These are phyloP conservation scores for Berkeleyomyces basicola DNA, from an alignment of 2,329 filamentous ascomycete genomes.

Conservation along the genomic window DNA sequence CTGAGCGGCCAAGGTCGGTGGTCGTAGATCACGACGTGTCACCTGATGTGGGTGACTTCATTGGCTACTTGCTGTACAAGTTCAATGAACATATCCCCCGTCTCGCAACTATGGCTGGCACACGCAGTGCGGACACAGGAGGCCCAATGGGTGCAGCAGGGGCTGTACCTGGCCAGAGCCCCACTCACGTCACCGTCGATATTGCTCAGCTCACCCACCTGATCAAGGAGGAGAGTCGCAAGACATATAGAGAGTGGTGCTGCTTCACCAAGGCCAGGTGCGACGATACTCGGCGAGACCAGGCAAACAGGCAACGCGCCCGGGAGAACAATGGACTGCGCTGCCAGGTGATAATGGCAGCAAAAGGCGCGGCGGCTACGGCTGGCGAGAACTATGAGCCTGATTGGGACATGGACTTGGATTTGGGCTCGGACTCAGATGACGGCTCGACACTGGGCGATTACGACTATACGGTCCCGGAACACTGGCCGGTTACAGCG, in stretches of 20 bases:
- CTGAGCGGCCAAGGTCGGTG: constrained; percentile 14
- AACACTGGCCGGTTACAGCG: constrained; percentile 7
- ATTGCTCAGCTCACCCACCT: constrained; percentile 2
- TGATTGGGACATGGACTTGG: not conserved
- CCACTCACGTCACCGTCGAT: not conserved
- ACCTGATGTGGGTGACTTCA: constrained; percentile 14
- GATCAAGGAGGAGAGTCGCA: constrained; percentile 5
- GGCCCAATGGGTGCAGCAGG: not conserved
- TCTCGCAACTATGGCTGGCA: not conserved
- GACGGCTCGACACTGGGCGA: not conserved
- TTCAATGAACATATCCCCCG: constrained; percentile 1
- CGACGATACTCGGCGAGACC: not conserved
- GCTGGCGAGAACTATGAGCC: not conserved
- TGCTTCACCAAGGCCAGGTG: not conserved
- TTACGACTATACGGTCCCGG: constrained; percentile 1
- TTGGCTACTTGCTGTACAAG: constrained; percentile 13
- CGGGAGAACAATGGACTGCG: not conserved
- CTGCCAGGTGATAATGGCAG: not conserved
- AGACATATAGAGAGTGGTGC: constrained; percentile 10
- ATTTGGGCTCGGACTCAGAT: not conserved
- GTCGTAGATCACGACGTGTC: constrained; percentile 16
- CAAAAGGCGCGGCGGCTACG: not conserved
- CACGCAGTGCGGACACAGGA: not conserved
- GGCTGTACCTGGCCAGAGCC: not conserved
- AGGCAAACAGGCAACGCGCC: constrained; percentile 1